Percentiles rank a stretch among this genome's conserved stretches.
Evolutionary conservation across 2,329 filamentous ascomycete species (phyloP).

Genomic region (Arachnopeziza araneosa): DNA sequence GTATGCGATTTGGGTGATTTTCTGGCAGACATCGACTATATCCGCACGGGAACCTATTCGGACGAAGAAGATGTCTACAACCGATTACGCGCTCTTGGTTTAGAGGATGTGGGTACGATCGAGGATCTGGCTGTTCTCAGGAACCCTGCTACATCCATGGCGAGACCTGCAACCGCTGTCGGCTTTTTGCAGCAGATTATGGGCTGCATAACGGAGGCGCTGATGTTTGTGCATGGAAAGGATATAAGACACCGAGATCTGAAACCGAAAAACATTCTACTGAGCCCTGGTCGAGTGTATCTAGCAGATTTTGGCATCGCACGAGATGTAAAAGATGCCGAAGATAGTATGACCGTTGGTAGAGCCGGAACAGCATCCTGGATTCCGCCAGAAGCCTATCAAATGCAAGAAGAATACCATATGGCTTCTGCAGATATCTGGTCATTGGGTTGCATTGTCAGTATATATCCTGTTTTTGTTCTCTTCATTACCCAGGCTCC

Average conservation of each 20-base stretch:
- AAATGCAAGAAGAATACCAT: conserved; percentile 34
- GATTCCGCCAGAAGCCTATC: conserved; percentile 40
- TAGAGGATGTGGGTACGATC: conserved; percentile 31
- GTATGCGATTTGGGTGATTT: conserved; percentile 40
- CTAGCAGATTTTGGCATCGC: conserved; percentile 46
- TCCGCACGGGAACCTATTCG: conserved; percentile 36
- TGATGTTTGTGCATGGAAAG: conserved; percentile 25
- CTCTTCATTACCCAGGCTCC: neutral
- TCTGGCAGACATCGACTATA: conserved; percentile 38
- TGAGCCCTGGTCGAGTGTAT: conserved; percentile 41
- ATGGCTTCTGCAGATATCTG: conserved; percentile 45
- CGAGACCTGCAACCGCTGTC: conserved; percentile 29
- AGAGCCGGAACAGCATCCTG: conserved; percentile 37
- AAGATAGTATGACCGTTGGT: conserved; percentile 40
- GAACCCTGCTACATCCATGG: neutral
- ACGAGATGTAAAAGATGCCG: conserved; percentile 39
- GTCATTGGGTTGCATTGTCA: conserved; percentile 39
- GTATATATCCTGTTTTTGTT: neutral
- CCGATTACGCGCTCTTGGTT: conserved; percentile 35
- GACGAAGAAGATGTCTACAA: conserved; percentile 35
- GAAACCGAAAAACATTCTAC: conserved; percentile 43
- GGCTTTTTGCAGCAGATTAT: conserved; percentile 39
- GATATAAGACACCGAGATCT: conserved; percentile 43
- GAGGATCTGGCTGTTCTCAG: conserved; percentile 8
- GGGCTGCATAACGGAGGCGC: conserved; percentile 36